Evolutionary conservation across 345 rosid species (phyloP).

Genomic region (Sisymbrium altissimum): DNA sequence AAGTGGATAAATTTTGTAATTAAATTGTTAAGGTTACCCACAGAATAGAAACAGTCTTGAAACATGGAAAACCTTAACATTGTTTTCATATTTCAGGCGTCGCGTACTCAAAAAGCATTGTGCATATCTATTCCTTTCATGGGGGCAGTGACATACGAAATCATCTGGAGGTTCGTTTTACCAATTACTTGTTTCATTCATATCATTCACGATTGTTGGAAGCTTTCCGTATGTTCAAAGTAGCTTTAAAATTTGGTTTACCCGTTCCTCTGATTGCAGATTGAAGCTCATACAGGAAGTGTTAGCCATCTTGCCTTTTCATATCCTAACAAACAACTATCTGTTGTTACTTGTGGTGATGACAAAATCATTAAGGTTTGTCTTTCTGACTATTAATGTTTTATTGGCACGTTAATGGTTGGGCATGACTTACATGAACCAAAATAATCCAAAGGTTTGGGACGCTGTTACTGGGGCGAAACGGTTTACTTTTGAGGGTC

Average conservation of each 20-base stretch:
- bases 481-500: slow-evolving; percentile 64
- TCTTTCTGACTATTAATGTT: slow-evolving; percentile 2
- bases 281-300: slow-evolving; percentile 85
- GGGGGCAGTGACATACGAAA: slow-evolving; percentile 61
- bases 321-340: slow-evolving; percentile 65
- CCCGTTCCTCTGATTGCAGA: slow-evolving; percentile 37
- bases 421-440: slow-evolving; percentile 26
- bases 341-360: slow-evolving; percentile 79
- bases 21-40: background rate
- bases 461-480: slow-evolving; percentile 59
- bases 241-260: background rate
- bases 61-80: slow-evolving; percentile 1
- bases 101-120: slow-evolving; percentile 79
- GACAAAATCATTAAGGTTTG: slow-evolving; percentile 76
- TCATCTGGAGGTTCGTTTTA: slow-evolving; percentile 65
- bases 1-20: background rate
- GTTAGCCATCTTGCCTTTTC: slow-evolving; percentile 85
- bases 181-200: background rate
- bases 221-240: background rate
- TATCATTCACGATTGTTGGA: background rate
- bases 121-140: slow-evolving; percentile 67
- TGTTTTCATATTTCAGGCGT: slow-evolving; percentile 53
- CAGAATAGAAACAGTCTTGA: background rate
- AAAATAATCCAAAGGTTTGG: slow-evolving; percentile 63
- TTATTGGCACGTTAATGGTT: background rate